Conservation (phyloP, 2,329 filamentous ascomycete genomes). For the Ascochyta clinopodiicola region DNA sequence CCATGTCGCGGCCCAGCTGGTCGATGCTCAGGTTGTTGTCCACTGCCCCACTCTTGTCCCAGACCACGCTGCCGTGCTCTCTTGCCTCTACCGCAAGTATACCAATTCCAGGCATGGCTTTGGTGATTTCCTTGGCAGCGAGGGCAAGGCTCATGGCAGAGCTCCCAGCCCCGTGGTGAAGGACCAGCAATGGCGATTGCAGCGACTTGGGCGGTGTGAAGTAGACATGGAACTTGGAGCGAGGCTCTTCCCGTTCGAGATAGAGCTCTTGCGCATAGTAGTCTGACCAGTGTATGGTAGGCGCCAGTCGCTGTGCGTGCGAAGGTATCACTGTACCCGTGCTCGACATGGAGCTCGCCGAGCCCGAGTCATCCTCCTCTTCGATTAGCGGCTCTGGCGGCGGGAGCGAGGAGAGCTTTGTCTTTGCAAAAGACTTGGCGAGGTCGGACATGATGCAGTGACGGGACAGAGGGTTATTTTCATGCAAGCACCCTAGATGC, state of each 20-base stretch:
- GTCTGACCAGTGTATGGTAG: slow-evolving; percentile 79
- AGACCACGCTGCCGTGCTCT: slow-evolving; percentile 77
- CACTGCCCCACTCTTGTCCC: slow-evolving; percentile 42
- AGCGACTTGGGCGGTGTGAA: slow-evolving; percentile 74
- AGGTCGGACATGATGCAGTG: slow-evolving; percentile 74
- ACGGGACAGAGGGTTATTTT: background rate
- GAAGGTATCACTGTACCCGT: slow-evolving; percentile 90
- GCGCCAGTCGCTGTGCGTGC: slow-evolving; percentile 66
- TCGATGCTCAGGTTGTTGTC: slow-evolving; percentile 73
- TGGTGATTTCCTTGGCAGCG: slow-evolving; percentile 77
- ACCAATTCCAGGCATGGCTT: slow-evolving; percentile 78
- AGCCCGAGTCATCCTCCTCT: slow-evolving; percentile 58
- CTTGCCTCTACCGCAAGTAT: slow-evolving; percentile 86
- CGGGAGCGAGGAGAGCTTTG: slow-evolving; percentile 71
- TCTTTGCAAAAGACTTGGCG: slow-evolving; percentile 78
- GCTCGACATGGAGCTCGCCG: slow-evolving; percentile 85
- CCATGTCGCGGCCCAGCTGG: slow-evolving; percentile 75
- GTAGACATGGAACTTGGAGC: slow-evolving; percentile 81
- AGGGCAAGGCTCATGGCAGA: slow-evolving; percentile 91
- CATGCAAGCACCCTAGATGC: background rate
- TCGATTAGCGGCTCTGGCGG: slow-evolving; percentile 57
- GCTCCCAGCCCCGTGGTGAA: slow-evolving; percentile 93
- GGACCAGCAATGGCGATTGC: slow-evolving; percentile 83
- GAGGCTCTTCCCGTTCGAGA: slow-evolving; percentile 58
- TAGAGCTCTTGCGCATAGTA: slow-evolving; percentile 91